Base-by-base conservation (phyloP, 192 early-diverging fungal genomes). In the Coemansia sp. region DNA sequence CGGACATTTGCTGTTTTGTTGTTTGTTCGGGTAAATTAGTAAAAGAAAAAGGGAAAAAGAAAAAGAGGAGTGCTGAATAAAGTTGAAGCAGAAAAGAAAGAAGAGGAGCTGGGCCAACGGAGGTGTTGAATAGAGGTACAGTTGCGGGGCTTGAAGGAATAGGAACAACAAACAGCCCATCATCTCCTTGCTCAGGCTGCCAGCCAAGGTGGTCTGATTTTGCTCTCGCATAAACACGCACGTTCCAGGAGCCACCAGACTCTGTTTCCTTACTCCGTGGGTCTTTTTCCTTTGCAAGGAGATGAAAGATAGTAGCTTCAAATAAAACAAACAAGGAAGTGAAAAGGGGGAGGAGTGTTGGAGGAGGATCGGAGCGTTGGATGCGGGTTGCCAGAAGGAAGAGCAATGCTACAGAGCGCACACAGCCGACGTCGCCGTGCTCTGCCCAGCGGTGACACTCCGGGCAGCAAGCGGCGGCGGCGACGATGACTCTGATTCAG, bases 1-100 rank as follows among this genome's bases (percentile, higher is more conserved):
- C 74, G 38, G 64, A 69, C 79, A 81, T 72, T 26, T 19, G 42
- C 13, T 53, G 10, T 9, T n/a, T 38, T 37, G 56, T 15, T 3
- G 11, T 48, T 48, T 48, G 11, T 48, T 48, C 53, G 2, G 63
- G 37, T 39, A 41, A 37, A 50, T n/a, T 19, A 63, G 21, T 12
- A 64, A 26, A 48, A 12, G 53, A 23, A 61, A 7, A 15, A 52
- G 21, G 13, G 37, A 63, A 23, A 44, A 15, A 21, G 48, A 59
- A 71, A 44, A 44, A 42, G n/a, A n/a, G 32, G n/a, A 9, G 52
- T 45, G 10, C 5, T 45, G 19, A 15, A 62, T 32, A 15, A 7
- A 63, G 19, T 63, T 12, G 47, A 21, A 47, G 13, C 57, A 59
- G 37, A 37, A 63, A 40, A 54, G 18, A 69, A 32, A 53, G 43